phyloP scores from a whole-genome alignment of 345 rosid genomes.

The Ricinus communis region DNA sequence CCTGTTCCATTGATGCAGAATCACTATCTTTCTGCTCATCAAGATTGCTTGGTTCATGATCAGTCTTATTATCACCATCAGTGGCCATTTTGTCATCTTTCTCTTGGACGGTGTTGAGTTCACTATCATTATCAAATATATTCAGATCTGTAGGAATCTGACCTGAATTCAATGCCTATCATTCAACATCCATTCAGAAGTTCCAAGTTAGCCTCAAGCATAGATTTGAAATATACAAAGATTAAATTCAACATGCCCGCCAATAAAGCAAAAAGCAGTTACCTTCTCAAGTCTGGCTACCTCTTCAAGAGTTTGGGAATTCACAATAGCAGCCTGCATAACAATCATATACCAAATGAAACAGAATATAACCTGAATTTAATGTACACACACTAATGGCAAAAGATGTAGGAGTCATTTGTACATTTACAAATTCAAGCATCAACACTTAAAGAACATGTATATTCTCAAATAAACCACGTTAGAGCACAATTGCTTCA shows the following conservation, averaged over 20 bases:
- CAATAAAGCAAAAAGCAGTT: conserved; percentile 9
- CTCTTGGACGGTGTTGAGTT: conserved; percentile 25
- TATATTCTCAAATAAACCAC: too few relatives aligned
- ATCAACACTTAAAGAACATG: not conserved
- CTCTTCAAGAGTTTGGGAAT: conserved; percentile 98
- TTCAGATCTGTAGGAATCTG: conserved; percentile 85
- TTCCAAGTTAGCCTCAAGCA: conserved; percentile 24
- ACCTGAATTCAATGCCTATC: conserved; percentile 86
- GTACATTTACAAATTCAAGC: not conserved
- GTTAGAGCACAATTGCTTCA: too few relatives aligned
- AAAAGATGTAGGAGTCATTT: not conserved
- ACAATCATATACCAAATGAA: conserved; percentile 21
- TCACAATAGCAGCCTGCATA: conserved; percentile 95
- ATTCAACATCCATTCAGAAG: conserved; percentile 25
- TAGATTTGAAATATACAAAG: conserved; percentile 1
- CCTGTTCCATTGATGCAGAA: conserved; percentile 74
- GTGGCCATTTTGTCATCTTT: conserved; percentile 47
- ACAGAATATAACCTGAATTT: not conserved
- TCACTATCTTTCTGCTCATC: conserved; percentile 47
- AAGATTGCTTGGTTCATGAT: conserved; percentile 25
- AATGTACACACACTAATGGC: not conserved
- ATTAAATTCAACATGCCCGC: conserved; percentile 3
- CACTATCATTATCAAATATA: conserved; percentile 44
- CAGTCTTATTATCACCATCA: conserved; percentile 25
- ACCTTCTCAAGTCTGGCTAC: conserved; percentile 98